These are phyloP conservation scores for Colletotrichum paranaense DNA, from an alignment of 2,329 filamentous ascomycete genomes.

Conservation along the genomic window DNA sequence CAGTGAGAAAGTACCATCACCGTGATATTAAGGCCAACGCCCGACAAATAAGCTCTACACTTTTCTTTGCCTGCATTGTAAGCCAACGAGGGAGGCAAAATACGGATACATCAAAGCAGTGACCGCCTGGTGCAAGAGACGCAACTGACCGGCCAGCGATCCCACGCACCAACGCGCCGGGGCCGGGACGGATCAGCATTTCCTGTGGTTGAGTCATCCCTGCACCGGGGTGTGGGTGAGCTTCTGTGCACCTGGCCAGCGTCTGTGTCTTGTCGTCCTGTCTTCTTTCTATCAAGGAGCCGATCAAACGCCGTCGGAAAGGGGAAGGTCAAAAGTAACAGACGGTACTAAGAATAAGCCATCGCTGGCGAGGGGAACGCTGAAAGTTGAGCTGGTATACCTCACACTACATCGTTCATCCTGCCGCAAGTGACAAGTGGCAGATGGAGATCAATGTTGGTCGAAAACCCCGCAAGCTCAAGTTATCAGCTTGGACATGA, in stretches of 20 bases:
- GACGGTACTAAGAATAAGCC: conserved; percentile 34
- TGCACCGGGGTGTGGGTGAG: conserved; percentile 7
- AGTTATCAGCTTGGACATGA: not conserved
- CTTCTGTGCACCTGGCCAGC: not conserved
- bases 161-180: conserved; percentile 17
- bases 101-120: not conserved
- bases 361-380: conserved; percentile 27
- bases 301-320: conserved; percentile 31
- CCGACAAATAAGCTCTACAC: not conserved
- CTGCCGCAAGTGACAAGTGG: conserved; percentile 25
- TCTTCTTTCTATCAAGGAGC: conserved; percentile 31
- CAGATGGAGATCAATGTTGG: conserved; percentile 22
- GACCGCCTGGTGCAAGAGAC: not conserved
- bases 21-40: not conserved
- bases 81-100: not conserved
- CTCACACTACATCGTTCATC: conserved; percentile 28
- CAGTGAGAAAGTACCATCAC: not conserved
- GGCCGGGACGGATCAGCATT: conserved; percentile 25
- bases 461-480: conserved; percentile 21
- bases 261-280: conserved; percentile 21
- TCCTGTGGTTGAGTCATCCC: not conserved
- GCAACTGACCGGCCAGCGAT: conserved; percentile 7
- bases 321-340: conserved; percentile 12
- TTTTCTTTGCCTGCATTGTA: not conserved
- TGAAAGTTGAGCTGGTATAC: conserved; percentile 4